Evolutionary conservation across 2,329 filamentous ascomycete genomes (phyloP), one percentile per base, ranked within the genome.

Genomic region (Cordyceps javanica): DNA sequence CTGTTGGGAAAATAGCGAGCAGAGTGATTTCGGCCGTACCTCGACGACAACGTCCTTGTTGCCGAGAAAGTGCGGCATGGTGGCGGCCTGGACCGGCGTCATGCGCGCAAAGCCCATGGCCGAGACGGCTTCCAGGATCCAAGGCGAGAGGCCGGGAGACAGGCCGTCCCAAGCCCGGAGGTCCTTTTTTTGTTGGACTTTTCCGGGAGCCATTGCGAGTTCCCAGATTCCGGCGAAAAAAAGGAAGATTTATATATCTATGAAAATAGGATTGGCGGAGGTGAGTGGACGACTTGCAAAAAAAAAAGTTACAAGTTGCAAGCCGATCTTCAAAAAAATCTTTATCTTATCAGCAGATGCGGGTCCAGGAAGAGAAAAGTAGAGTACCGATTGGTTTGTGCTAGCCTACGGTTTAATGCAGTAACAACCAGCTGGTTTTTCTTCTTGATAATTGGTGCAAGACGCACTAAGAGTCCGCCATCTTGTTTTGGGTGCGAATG

Each of bases 1-100:
- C n/a, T n/a, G n/a, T n/a, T n/a, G n/a, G n/a, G n/a, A n/a, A n/a
- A n/a, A n/a, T n/a, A n/a, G 9, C 14, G 8, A 19, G 38, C n/a
- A 9, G 5, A 5, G 7, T 4, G 7, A n/a, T 38, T n/a, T 21
- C 14, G 5, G 42, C 19, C 23, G 23, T 69, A 84, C 85, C 76
- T 96, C 91, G 6, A 96, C 91, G 1, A 96, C 91, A 5, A 96
- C 90, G 72, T 96, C 91, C 68, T 95, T 96, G 70, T 96, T 89
- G 53, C 85, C 87, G 74, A 92, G 86, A 69, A 96, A 94, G 53
- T 96, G 82, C 13, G 91, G 91, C 63, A 97, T 88, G 5, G 90
- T 88, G 59, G 91, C 93, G 45, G 92, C 90, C 74, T 97, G 93
- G n/a, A 97, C 92, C 1, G 93, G 93, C 3, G 92, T 97, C 81